phyloP scores from a whole-genome alignment of 139 green algal species.

The Chlamydomonas sphaeroides region DNA sequence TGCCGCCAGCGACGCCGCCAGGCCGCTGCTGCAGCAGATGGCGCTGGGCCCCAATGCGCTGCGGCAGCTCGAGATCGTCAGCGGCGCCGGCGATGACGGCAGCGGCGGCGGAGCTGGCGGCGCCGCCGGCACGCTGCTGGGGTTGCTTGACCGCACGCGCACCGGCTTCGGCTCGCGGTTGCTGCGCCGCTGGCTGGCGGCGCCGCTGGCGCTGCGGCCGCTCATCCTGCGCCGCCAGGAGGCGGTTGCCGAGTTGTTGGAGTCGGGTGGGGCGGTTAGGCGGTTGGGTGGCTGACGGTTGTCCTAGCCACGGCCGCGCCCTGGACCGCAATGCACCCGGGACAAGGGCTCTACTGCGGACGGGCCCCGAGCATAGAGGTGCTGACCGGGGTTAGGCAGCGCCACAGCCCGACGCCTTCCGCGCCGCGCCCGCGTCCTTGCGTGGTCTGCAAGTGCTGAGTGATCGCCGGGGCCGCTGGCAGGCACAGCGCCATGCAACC shows the following conservation, averaged over 20 bases:
- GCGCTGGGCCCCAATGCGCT: constrained; percentile 68
- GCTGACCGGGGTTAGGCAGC: too few species aligned
- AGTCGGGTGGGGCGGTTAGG: constrained; percentile 24
- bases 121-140: constrained; percentile 73
- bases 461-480: too few species aligned
- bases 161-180: constrained; percentile 76
- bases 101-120: background rate
- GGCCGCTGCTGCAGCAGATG: constrained; percentile 48
- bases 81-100: background rate
- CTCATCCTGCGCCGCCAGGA: constrained; percentile 75
- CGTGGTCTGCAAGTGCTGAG: too few species aligned
- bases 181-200: constrained; percentile 81
- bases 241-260: constrained; percentile 80
- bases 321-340: too few species aligned
- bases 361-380: too few species aligned
- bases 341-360: too few species aligned
- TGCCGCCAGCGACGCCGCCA: background rate
- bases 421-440: too few species aligned
- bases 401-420: too few species aligned
- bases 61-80: constrained; percentile 70
- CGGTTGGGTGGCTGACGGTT: background rate
- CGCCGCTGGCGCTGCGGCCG: constrained; percentile 60
- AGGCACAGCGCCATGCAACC: too few species aligned
- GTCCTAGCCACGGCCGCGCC: too few species aligned
- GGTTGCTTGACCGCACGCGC: constrained; percentile 82